Percentiles rank a stretch among this genome's conserved stretches.
phyloP scores from a whole-genome alignment of 1,284 basidiomycete genomes.

The Sporisorium reilianum region DNA sequence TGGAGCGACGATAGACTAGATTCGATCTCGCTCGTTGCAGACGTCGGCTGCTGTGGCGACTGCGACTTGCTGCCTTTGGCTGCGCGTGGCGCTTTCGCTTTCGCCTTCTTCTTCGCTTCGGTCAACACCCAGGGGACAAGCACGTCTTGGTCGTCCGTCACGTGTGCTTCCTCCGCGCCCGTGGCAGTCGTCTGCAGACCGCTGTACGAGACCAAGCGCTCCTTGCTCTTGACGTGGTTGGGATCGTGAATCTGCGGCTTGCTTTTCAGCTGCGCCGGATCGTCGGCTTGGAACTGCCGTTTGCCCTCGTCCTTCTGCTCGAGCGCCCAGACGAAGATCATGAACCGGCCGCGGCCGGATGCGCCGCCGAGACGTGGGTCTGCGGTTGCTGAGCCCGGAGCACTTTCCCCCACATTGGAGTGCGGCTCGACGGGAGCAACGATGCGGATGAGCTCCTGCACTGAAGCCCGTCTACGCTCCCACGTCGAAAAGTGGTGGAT shows the following conservation, averaged over 20 bases:
- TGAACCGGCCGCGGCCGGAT: conserved; percentile 76
- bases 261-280: conserved; percentile 22
- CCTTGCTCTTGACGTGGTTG: conserved; percentile 28
- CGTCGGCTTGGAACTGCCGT: conserved; percentile 52
- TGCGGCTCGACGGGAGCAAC: conserved; percentile 24
- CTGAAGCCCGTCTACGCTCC: conserved; percentile 50
- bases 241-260: conserved; percentile 33
- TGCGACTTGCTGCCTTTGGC: conserved; percentile 11
- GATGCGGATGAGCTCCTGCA: conserved; percentile 62
- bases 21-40: conserved; percentile 33
- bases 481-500: conserved; percentile 67
- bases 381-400: neutral
- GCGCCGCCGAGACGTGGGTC: conserved; percentile 26
- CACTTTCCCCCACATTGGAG: neutral
- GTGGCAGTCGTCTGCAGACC: conserved; percentile 13
- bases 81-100: neutral
- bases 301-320: conserved; percentile 79
- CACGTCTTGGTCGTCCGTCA: conserved; percentile 58
- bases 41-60: neutral
- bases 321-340: conserved; percentile 98
- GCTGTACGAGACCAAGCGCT: conserved; percentile 40
- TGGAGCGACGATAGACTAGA: conserved; percentile 2
- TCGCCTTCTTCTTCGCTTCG: conserved; percentile 18
- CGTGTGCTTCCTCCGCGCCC: conserved; percentile 1
- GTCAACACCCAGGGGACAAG: conserved; percentile 67